Evolutionary conservation across 2,329 filamentous ascomycete species (phyloP), one percentile per base, ranked within the genome.

Genomic region (Fusarium irregulare): DNA sequence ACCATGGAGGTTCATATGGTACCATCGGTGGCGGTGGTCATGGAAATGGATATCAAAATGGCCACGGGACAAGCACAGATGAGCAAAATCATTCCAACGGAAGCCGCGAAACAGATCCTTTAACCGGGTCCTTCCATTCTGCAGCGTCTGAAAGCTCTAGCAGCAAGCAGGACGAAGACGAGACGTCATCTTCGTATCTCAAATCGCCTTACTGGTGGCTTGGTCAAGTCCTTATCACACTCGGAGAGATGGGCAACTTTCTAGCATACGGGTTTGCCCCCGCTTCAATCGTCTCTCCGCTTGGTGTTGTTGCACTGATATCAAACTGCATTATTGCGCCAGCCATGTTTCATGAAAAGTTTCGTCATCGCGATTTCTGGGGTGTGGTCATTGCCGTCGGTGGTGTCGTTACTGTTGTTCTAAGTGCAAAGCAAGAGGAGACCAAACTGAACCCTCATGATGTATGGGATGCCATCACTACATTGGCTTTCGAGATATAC

Each of bases 281-380:
- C 6, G 96, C 96, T 10, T 98, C 96, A 16, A 98, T 99, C 75
- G 96, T 99, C 44, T 98, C 94, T 34, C 96, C 96, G 0, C 85
- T 99, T 8, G 96, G 96, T 12, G 96, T 99, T n/a, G 96, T 99
- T 14, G 96, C 96, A 4, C 84, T 99, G 67, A 91, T 99, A 47
- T 97, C 94, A 46, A 99, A 99, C 81, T 99, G 96, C 80, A 88
- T 99, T 64, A 97, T 99, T 77, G 96, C 96, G 4, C 96, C 96
- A 1, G 90, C 96, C 67, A 90, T 99, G 85, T 91, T 99, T 71
- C 94, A 97, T 77, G 96, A 99, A 81, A 86, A 85, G 53, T 98
- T 99, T 76, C 91, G 96, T 34, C 86, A 86, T 73, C 89, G 93
- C 53, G 96, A 99, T 80, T 91, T 94, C 48, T 89, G 93, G 82